These are phyloP conservation scores for Kernera saxatilis DNA, from an alignment of 345 rosid species.

Conservation along the genomic window DNA sequence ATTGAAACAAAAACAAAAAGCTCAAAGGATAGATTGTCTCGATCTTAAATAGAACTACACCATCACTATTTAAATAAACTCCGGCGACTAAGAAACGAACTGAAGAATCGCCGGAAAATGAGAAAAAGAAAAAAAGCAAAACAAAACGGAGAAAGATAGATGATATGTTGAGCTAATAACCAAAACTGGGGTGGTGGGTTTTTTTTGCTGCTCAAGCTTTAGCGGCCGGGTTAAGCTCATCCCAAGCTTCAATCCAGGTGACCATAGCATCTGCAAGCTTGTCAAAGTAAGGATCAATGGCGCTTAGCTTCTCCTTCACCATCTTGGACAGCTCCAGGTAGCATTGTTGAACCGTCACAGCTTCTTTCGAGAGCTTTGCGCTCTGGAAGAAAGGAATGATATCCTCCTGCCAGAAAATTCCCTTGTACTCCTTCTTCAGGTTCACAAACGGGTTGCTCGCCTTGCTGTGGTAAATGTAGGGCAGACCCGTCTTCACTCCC, in stretches of 20 bases:
- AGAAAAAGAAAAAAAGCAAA: background rate
- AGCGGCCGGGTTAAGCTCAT: constrained; percentile 65
- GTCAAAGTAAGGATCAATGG: constrained; percentile 69
- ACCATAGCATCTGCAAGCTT: constrained; percentile 87
- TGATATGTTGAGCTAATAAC: constrained; percentile 31
- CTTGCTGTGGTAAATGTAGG: constrained; percentile 94
- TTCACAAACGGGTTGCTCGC: constrained; percentile 93
- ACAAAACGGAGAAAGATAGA: constrained; percentile 15
- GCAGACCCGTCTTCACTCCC: constrained; percentile 88
- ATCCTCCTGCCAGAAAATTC: constrained; percentile 96
- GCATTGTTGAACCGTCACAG: constrained; percentile 82
- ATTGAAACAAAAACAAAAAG: constrained; percentile 24
- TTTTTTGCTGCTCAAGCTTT: constrained; percentile 29
- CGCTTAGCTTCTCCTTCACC: constrained; percentile 66
- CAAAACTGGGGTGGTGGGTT: constrained; percentile 30
- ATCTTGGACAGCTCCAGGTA: constrained; percentile 75
- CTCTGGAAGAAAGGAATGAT: constrained; percentile 87
- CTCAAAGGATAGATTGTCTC: constrained; percentile 17
- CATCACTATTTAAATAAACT: constrained; percentile 28
- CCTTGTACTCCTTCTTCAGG: constrained; percentile 84
- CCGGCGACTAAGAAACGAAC: constrained; percentile 18
- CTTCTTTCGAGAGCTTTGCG: constrained; percentile 63
- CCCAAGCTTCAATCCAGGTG: constrained; percentile 94
- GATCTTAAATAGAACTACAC: constrained; percentile 25
- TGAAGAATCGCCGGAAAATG: constrained; percentile 20